Evolutionary conservation across 345 rosid species (phyloP), one percentile per base, ranked within the genome.

Genomic region (Lumnitzera littorea): DNA sequence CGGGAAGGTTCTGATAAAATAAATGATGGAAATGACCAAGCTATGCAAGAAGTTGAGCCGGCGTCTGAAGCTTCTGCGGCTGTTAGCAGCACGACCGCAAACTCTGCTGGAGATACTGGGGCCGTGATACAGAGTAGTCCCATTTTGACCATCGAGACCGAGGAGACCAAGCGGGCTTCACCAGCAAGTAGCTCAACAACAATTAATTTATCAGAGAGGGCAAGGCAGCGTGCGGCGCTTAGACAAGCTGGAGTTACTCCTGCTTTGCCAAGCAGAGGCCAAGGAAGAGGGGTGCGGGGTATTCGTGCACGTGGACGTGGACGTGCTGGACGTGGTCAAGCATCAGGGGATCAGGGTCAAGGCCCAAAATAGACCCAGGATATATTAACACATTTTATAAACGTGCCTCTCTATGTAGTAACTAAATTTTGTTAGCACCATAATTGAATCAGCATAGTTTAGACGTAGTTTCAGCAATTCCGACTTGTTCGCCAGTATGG

Each of bases 1-100:
- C 51, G 63, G 2, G 92, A 83, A 70, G 85, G 79, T 68, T 76
- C 81, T 46, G 94, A 82, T 14, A 85, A 80, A 76, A 50, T 81
- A 48, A 75, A 64, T 55, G 80, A 76, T 58, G 82, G 59, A 62
- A 63, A 64, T 65, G 83, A 76, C 50, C 85, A 62, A 65, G 63
- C 53, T 63, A 62, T 55, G 5, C 68, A 41, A 52, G 92, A 79
- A 60, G 68, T 67, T 0, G 76, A 75, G 57, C 74, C 49, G 63
- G 59, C 15, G 25, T 67, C 76, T 2, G 84, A 78, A 55, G 57
- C 70, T 52, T 63, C 67, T 15, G 56, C 62, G 16, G 62, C 47
- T 23, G 54, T 36, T 57, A 66, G 31, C 57, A 73, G 67, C 60
- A 58, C 80, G 24, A 31, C 16, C 67, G 8, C 67, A 71, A 55